phyloP scores from a whole-genome alignment of 1,139 yeast species.

The Casaregolazyma suthepensis region DNA sequence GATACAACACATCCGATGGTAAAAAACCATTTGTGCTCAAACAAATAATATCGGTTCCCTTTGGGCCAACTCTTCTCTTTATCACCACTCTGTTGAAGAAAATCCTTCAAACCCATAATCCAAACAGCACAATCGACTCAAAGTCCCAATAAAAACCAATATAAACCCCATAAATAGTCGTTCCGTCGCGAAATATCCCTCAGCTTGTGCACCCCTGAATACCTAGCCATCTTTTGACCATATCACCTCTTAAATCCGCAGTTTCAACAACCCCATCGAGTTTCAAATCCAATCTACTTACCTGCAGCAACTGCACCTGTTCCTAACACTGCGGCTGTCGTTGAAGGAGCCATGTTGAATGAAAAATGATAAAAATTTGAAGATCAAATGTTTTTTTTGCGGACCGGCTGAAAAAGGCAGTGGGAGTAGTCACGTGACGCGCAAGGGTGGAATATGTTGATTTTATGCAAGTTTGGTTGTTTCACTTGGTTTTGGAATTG shows the following conservation, averaged over 20 bases:
- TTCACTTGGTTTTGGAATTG: not conserved
- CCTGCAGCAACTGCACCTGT: conserved; percentile 31
- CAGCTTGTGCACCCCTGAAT: not conserved
- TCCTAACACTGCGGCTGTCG: conserved; percentile 28
- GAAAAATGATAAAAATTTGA: not conserved
- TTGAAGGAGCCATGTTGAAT: conserved; percentile 27
- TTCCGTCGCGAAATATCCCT: not conserved
- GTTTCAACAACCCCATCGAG: not conserved
- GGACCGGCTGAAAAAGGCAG: not conserved
- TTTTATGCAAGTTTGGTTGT: too few relatives aligned
- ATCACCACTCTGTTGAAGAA: not conserved
- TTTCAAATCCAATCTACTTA: conserved; percentile 14
- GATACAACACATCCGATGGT: not conserved
- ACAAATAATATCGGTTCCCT: not conserved
- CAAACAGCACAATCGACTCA: not conserved
- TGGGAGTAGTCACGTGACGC: not conserved
- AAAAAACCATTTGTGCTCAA: not conserved
- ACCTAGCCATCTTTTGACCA: not conserved
- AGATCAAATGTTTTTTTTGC: not conserved
- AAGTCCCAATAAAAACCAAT: not conserved
- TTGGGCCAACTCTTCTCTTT: not conserved
- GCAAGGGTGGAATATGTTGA: not conserved
- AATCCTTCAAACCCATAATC: not conserved
- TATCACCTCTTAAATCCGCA: not conserved
- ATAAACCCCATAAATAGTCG: not conserved